Conservation (phyloP, 148 eudicot species). For the Cornus controversa region DNA sequence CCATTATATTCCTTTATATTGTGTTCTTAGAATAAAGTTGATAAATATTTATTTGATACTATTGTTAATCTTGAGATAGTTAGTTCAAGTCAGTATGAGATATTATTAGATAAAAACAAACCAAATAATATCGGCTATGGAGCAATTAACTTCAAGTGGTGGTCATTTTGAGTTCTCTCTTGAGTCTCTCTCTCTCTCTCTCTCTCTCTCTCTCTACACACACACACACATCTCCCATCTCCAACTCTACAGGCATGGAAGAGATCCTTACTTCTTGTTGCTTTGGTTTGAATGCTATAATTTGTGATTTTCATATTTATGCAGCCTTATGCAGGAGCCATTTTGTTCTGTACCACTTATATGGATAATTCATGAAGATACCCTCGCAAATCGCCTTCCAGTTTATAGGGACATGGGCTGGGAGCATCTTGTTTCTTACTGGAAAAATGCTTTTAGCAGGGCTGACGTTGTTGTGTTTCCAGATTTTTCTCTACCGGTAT, state of each 20-base stretch:
- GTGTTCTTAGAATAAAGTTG: neutral
- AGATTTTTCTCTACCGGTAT: conserved; percentile 87
- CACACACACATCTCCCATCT: neutral
- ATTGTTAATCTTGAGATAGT: neutral
- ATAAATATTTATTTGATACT: neutral
- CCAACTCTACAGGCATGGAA: neutral
- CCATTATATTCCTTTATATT: neutral
- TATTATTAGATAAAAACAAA: neutral
- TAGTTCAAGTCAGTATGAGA: neutral
- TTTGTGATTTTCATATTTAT: conserved; percentile 76
- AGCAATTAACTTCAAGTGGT: neutral
- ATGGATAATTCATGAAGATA: conserved; percentile 92
- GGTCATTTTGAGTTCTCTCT: neutral
- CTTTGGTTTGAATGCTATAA: conserved; percentile 27
- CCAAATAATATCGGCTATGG: neutral
- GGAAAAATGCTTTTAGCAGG: conserved; percentile 72
- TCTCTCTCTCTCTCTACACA: too few relatives aligned
- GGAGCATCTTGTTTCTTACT: conserved; percentile 64
- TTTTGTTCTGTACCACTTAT: conserved; percentile 92
- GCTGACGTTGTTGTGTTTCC: conserved; percentile 91
- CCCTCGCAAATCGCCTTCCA: conserved; percentile 77
- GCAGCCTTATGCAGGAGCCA: conserved; percentile 99
- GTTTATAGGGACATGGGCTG: conserved; percentile 57
- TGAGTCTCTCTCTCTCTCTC: neutral
- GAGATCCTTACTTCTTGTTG: neutral